A percentile compares a stretch with the other conserved stretches of the same genome.
phyloP scores from a whole-genome alignment of 1,284 basidiomycete genomes.

The Leucoagaricus sp. region DNA sequence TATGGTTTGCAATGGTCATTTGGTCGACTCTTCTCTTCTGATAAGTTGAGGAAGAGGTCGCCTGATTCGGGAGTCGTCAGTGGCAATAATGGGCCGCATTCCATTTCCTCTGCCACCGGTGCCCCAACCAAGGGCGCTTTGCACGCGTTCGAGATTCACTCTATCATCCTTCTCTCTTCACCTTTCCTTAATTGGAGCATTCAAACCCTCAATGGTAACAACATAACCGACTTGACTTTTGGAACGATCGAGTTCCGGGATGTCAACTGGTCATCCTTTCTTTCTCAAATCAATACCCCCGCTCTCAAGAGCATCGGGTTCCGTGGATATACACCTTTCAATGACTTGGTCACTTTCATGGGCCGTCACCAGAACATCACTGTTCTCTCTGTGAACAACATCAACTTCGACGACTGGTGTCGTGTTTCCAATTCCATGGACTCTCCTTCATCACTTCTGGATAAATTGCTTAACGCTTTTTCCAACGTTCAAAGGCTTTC shows the following conservation, averaged over 20 bases:
- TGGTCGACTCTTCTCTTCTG: no score
- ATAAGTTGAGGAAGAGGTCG: no score
- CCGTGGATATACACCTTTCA: constrained; percentile 8
- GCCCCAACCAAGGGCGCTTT: constrained; percentile 6
- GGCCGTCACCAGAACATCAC: constrained; percentile 14
- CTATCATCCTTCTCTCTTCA: constrained; percentile 11
- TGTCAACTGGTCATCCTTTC: constrained; percentile 7
- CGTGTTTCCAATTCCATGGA: neutral
- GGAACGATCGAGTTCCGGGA: constrained; percentile 9
- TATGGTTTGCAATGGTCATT: neutral
- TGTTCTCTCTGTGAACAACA: constrained; percentile 10
- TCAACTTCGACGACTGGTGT: constrained; percentile 3
- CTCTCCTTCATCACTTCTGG: neutral
- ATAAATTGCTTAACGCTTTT: constrained; percentile 2
- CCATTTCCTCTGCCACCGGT: no score
- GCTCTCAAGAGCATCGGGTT: constrained; percentile 13
- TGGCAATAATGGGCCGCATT: no score
- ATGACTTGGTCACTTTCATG: constrained; percentile 14
- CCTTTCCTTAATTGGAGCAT: constrained; percentile 18
- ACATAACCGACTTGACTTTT: constrained; percentile 14
- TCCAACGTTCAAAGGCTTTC: constrained; percentile 5
- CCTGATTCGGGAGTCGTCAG: no score
- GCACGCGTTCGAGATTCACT: constrained; percentile 13
- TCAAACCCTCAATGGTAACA: constrained; percentile 13
- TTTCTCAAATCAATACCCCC: constrained; percentile 15